Evolutionary conservation across 2,329 filamentous ascomycete genomes (phyloP), one percentile per base, ranked within the genome.

Genomic region (Colletotrichum tropicicola): DNA sequence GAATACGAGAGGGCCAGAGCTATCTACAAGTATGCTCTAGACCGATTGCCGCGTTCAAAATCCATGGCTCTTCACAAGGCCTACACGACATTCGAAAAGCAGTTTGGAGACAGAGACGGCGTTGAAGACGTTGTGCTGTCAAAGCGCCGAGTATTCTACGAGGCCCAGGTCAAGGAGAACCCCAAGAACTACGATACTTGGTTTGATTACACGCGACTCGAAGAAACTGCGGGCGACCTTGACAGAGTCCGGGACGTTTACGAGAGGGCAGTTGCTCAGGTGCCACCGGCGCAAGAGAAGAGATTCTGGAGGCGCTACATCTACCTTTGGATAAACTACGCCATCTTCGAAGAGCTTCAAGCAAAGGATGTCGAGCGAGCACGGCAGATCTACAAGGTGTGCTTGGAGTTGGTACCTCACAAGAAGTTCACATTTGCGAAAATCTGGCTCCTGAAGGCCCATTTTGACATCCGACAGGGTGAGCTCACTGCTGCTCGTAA

Each of bases 341-440:
- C 96, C 9, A 82, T 98, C 17, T 98, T 92, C 88, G 96, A 98
- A 77, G 96, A 99, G 78, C 89, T 92, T 77, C 91, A 95, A 68
- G 91, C 90, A 35, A 90, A 91, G 70, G 93, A 98, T 72, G 74
- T 88, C 23, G 88, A 91, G 25, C 88, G 96, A 45, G 92, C 95
- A 19, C 87, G 92, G 17, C 93, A 98, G 75, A 93, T 99, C 67
- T 99, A 98, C 81, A 89, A 91, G 70, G 92, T 96, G 69, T 97
- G 93, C 71, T 80, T 98, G 48, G 91, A 91, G 66, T 81, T 98
- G 47, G 91, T 99, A 70, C 96, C 96, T 0, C 96, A 99, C 82
- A 97, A 97, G 76, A 93, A 93, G 73, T 99, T 98, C 79, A 98
- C 96, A 0, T 99, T 98, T 76, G 93, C 94, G 75, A 99, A 99